These are phyloP conservation scores for Cadophora luteo-olivacea DNA, from an alignment of 2,329 filamentous ascomycete species.

Conservation along the genomic window DNA sequence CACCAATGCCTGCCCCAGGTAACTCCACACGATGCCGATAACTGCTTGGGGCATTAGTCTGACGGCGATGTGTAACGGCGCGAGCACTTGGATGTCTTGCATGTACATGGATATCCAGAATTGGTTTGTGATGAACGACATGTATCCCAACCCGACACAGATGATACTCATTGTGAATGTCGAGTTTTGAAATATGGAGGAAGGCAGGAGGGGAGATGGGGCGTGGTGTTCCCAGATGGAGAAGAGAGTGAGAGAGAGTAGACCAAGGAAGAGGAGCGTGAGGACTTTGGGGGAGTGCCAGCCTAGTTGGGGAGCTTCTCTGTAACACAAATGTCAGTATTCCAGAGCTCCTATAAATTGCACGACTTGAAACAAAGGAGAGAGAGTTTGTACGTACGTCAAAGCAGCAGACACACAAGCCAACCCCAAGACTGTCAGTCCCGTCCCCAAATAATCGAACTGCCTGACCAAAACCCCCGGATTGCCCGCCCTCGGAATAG, in stretches of 20 bases:
- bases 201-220: constrained; percentile 57
- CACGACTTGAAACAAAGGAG: background rate
- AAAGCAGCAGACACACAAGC: constrained; percentile 35
- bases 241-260: constrained; percentile 62
- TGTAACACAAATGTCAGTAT: constrained; percentile 6
- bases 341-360: too few species aligned
- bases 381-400: constrained; percentile 34
- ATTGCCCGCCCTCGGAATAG: constrained; percentile 52
- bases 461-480: constrained; percentile 17
- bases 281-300: constrained; percentile 70
- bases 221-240: constrained; percentile 66
- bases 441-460: constrained; percentile 40
- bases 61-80: constrained; percentile 54
- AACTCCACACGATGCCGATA: constrained; percentile 66
- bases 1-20: constrained; percentile 66
- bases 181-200: constrained; percentile 62
- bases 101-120: constrained; percentile 73
- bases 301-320: constrained; percentile 54
- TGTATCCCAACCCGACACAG: constrained; percentile 61
- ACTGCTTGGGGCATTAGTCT: constrained; percentile 71
- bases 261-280: constrained; percentile 64
- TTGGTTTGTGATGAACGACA: constrained; percentile 64
- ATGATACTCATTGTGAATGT: constrained; percentile 65
- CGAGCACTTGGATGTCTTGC: constrained; percentile 60
- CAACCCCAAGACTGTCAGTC: constrained; percentile 35